Conservation (phyloP, 1,139 yeast genomes). For the Yueomyces sp. region DNA sequence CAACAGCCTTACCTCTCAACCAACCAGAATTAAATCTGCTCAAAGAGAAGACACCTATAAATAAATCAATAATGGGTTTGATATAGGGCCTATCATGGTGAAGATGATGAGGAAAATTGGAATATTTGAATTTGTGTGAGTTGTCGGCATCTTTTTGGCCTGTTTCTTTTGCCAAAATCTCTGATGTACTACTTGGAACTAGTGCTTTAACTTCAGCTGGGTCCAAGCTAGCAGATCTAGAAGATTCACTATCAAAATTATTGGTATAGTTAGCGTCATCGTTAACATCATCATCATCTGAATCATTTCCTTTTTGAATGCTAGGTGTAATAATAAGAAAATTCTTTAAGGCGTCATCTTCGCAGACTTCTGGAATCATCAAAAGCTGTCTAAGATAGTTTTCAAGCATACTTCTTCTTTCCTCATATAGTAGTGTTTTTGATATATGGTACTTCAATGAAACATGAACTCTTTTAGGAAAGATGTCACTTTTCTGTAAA, state of each 20-base stretch:
- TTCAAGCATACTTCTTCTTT: slow-evolving; percentile 50
- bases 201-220: background rate
- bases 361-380: slow-evolving; percentile 56
- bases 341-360: slow-evolving; percentile 56
- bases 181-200: background rate
- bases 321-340: slow-evolving; percentile 56
- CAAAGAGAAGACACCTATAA: slow-evolving; percentile 58
- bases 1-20: slow-evolving; percentile 75
- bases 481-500: slow-evolving; percentile 46
- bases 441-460: slow-evolving; percentile 43
- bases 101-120: background rate
- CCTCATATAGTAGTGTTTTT: slow-evolving; percentile 45
- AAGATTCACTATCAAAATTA: background rate
- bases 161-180: background rate
- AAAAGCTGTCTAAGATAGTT: slow-evolving; percentile 47
- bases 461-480: slow-evolving; percentile 32
- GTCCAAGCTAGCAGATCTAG: background rate
- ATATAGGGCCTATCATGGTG: slow-evolving; percentile 41
- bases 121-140: background rate
- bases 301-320: background rate
- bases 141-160: background rate
- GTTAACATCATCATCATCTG: background rate
- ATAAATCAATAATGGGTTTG: slow-evolving; percentile 70
- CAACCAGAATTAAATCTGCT: slow-evolving; percentile 50
- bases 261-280: background rate